Percentiles rank a stretch among this genome's conserved stretches.
Conservation (phyloP, 108 stramenopile species). For the Nitzschia putrida region DNA sequence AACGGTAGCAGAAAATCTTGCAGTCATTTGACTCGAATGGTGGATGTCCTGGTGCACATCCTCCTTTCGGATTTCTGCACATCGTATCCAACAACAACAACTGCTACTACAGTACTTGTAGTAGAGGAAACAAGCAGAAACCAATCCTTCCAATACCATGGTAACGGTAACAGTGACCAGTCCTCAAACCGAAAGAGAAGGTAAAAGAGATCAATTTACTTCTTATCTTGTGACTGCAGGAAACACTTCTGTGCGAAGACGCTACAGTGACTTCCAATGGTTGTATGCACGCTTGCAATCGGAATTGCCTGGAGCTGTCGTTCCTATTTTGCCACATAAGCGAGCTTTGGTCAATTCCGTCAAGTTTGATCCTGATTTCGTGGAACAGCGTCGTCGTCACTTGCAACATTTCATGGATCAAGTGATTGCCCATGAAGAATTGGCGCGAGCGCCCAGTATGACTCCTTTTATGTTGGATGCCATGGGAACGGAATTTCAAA, state of each 20-base stretch:
- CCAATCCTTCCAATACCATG: background rate
- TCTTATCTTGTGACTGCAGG: conserved; percentile 62
- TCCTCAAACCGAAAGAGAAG: conserved; percentile 65
- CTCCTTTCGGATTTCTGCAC: no score
- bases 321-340: conserved; percentile 93
- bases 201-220: conserved; percentile 56
- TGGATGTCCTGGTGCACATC: no score
- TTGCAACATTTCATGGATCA: conserved; percentile 76
- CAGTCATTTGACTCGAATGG: no score
- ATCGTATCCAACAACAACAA: no score
- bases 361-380: conserved; percentile 74
- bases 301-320: conserved; percentile 85
- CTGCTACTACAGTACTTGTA: background rate
- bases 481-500: conserved; percentile 52
- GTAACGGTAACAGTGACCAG: conserved; percentile 48
- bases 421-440: conserved; percentile 78
- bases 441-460: conserved; percentile 67
- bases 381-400: conserved; percentile 71
- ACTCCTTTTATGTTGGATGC: conserved; percentile 76
- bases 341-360: conserved; percentile 49
- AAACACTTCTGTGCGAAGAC: conserved; percentile 65
- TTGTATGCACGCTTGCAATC: conserved; percentile 75
- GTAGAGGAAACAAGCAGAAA: background rate
- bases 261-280: conserved; percentile 95
- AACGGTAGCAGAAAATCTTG: no score